Base-by-base conservation (phyloP, 768 basidiomycete genomes). In the Russula vinacea region DNA sequence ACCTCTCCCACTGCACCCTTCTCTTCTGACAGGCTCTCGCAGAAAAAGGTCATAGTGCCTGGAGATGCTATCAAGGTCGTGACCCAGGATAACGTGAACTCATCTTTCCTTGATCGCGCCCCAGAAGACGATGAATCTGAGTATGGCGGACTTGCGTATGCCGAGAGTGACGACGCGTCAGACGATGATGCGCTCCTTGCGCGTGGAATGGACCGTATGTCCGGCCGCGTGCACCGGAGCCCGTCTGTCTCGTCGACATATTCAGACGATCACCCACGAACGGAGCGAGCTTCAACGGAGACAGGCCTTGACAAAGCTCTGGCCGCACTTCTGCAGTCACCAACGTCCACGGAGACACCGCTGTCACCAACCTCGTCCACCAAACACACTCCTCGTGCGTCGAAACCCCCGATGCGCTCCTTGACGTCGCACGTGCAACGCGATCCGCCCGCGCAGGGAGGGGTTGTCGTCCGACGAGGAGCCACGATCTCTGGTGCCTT, bases 21-120 rank as follows among this genome's bases (percentile, higher is more conserved):
- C 65, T 81, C 83, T 10, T 82, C 88, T 72, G 84, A 86, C 61
- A 82, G 82, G 67, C 77, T 80, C 70, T 81, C 80, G 72, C 64
- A 73, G 71, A 65, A 72, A 55, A 65, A 71, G 47, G 53, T 65
- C 16, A 14, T 24, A 51, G 62, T 33, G 58, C 50, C 64, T 22
- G 60, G 49, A 40, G 66, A 32, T 55, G 51, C 39, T 9, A 19
- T 67, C 10, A 56, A 56, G 33, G 66, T 67, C 42, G 63, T 64
- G 16, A 65, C 49, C 2, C 63, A 54, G 35, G 60, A 61, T 19
- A 55, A 65, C 42, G 14, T 51, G 39, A 56, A 49, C 11, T 52
- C 64, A 5, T 60, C 64, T 22, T 56, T 42, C 35, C 52, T 51
- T 9, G 47, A 17, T 11, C 52, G 32, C 14, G 26, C 53, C 24